Percentiles rank a stretch among this genome's conserved stretches.
Evolutionary conservation across 208 protist genomes (phyloP).

Genomic region (Leishmania braziliensis): DNA sequence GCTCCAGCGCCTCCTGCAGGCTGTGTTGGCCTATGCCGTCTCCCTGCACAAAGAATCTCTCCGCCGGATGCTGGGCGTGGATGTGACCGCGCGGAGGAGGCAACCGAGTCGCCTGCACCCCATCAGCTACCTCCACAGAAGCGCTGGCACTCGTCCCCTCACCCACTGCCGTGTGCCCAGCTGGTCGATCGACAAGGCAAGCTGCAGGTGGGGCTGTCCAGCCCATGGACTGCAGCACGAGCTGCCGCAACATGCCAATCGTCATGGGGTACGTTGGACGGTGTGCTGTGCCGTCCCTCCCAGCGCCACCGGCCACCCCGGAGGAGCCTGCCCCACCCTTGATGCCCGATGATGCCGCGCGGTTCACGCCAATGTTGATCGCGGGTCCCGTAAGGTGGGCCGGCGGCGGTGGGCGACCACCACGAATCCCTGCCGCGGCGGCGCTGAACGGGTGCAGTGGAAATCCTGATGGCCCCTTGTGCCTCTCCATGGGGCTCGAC

Average conservation of each 20-base stretch:
- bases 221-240: conserved; percentile 58
- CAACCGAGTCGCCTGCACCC: neutral
- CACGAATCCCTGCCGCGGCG: conserved; percentile 8
- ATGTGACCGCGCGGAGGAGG: neutral
- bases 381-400: neutral
- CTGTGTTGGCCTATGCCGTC: conserved; percentile 59
- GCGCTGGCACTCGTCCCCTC: neutral
- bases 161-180: neutral
- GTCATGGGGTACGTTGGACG: conserved; percentile 7
- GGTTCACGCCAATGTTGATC: neutral
- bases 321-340: neutral
- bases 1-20: conserved; percentile 78
- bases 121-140: neutral
- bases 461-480: conserved; percentile 8
- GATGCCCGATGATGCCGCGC: neutral
- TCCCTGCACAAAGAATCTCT: conserved; percentile 38
- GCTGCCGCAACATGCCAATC: conserved; percentile 23
- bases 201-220: conserved; percentile 29
- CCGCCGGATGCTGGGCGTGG: conserved; percentile 9
- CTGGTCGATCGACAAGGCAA: conserved; percentile 2
- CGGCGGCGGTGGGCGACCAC: neutral
- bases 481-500: conserved; percentile 7
- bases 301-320: neutral
- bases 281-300: neutral
- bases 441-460: conserved; percentile 22